Evolutionary conservation across 495 filamentous ascomycete species (phyloP).

Genomic region (Penicillium herquei): DNA sequence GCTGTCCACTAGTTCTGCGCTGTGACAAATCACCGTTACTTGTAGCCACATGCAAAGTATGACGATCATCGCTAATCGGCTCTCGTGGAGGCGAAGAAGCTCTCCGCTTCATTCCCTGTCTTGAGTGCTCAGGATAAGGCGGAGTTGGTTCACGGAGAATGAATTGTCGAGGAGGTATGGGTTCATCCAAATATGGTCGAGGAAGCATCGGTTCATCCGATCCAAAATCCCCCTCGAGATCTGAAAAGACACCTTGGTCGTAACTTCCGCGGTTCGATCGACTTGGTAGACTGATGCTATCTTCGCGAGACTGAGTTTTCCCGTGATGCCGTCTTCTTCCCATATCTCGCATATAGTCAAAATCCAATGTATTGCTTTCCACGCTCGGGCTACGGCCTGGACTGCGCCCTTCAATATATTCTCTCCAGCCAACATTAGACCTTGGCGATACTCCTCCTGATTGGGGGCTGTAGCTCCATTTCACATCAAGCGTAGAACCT

Average conservation of each 20-base stretch:
- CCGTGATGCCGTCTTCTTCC: constrained; percentile 35
- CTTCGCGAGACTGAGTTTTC: constrained; percentile 49
- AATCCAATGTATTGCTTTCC: constrained; percentile 47
- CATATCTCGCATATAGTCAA: constrained; percentile 38
- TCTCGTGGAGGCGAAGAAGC: constrained; percentile 80
- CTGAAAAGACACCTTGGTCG: constrained; percentile 60
- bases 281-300: constrained; percentile 44
- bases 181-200: constrained; percentile 50
- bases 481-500: constrained; percentile 38
- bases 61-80: constrained; percentile 67
- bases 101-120: constrained; percentile 69
- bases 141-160: constrained; percentile 59
- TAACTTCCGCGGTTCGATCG: constrained; percentile 59
- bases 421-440: constrained; percentile 41
- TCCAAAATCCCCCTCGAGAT: constrained; percentile 63
- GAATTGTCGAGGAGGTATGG: constrained; percentile 47
- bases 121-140: constrained; percentile 38
- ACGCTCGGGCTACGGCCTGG: constrained; percentile 45
- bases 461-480: constrained; percentile 44
- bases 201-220: constrained; percentile 61
- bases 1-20: constrained; percentile 60
- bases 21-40: constrained; percentile 66
- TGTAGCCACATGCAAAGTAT: constrained; percentile 50
- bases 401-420: constrained; percentile 36
- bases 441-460: constrained; percentile 48